Percentiles rank a stretch among this genome's conserved stretches.
Conservation (phyloP, 1,284 basidiomycete species). For the Moesziomyces antarcticus region DNA sequence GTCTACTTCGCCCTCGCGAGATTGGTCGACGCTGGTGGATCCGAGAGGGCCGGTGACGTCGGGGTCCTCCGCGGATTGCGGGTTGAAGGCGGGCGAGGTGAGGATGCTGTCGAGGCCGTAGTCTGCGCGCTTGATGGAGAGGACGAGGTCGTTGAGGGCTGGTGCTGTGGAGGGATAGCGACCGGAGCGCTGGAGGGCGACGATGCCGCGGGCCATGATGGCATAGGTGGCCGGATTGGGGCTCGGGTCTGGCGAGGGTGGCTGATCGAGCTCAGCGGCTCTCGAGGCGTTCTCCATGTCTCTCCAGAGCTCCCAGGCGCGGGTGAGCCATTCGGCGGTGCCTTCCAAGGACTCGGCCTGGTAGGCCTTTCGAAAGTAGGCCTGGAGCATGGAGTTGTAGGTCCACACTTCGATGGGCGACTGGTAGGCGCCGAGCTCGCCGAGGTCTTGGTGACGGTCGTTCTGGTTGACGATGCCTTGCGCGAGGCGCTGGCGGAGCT, state of each 20-base stretch:
- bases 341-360: conserved; percentile 42
- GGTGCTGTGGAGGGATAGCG: conserved; percentile 45
- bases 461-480: conserved; percentile 42
- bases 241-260: conserved; percentile 43
- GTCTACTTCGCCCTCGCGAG: conserved; percentile 47
- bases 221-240: conserved; percentile 56
- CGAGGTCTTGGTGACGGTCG: conserved; percentile 35
- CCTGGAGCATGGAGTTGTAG: conserved; percentile 63
- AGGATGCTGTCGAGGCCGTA: conserved; percentile 48
- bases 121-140: conserved; percentile 42
- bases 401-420: conserved; percentile 51
- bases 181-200: conserved; percentile 41
- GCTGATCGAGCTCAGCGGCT: conserved; percentile 17
- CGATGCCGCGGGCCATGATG: conserved; percentile 58
- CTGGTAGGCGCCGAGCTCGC: conserved; percentile 22
- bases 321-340: conserved; percentile 46
- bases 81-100: conserved; percentile 53
- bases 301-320: conserved; percentile 55
- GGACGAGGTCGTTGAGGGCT: conserved; percentile 35
- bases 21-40: conserved; percentile 32
- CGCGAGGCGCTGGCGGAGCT: conserved; percentile 28
- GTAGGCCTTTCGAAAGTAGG: conserved; percentile 58
- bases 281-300: conserved; percentile 45
- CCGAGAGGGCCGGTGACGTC: conserved; percentile 39
- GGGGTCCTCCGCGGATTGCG: conserved; percentile 26